A percentile compares a stretch with the other conserved stretches of the same genome.
Evolutionary conservation across 495 filamentous ascomycete genomes (phyloP).

Genomic region (Monascus purpureus): DNA sequence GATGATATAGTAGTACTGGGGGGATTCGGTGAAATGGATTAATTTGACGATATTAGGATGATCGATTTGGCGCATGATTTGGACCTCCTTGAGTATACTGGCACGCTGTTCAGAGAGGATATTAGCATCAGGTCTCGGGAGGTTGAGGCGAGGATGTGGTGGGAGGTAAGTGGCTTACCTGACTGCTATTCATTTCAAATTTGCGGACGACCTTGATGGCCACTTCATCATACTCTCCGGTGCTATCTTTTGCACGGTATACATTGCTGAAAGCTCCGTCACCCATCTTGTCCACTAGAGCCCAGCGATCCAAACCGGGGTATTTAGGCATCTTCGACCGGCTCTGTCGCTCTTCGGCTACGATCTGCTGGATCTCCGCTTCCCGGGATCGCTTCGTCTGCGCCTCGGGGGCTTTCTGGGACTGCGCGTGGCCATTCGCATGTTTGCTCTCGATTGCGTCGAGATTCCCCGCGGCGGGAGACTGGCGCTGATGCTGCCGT

Average conservation of each 20-base stretch:
- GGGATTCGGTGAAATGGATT: constrained; percentile 84
- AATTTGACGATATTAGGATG: constrained; percentile 92
- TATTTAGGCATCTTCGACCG: constrained; percentile 81
- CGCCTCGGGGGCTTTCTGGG: constrained; percentile 36
- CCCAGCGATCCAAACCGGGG: constrained; percentile 83
- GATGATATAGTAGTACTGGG: constrained; percentile 93
- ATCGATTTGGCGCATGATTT: constrained; percentile 94
- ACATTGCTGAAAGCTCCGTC: constrained; percentile 99
- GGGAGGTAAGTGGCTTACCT: constrained; percentile 69
- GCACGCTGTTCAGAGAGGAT: constrained; percentile 48
- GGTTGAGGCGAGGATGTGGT: constrained; percentile 3
- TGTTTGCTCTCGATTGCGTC: constrained; percentile 40
- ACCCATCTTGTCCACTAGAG: constrained; percentile 92
- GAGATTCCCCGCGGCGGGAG: constrained; percentile 37
- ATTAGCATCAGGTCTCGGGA: background rate
- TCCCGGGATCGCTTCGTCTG: constrained; percentile 32
- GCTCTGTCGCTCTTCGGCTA: constrained; percentile 78
- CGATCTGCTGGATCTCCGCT: constrained; percentile 59
- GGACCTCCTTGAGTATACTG: constrained; percentile 96
- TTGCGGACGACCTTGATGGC: constrained; percentile 98
- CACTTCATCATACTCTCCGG: constrained; percentile 58
- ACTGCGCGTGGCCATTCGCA: constrained; percentile 46
- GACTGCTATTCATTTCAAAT: constrained; percentile 94
- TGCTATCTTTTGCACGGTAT: constrained; percentile 69
- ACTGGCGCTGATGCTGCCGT: constrained; percentile 31